phyloP scores from a whole-genome alignment of 306 rosid species.

The Vachellia collinsii region DNA sequence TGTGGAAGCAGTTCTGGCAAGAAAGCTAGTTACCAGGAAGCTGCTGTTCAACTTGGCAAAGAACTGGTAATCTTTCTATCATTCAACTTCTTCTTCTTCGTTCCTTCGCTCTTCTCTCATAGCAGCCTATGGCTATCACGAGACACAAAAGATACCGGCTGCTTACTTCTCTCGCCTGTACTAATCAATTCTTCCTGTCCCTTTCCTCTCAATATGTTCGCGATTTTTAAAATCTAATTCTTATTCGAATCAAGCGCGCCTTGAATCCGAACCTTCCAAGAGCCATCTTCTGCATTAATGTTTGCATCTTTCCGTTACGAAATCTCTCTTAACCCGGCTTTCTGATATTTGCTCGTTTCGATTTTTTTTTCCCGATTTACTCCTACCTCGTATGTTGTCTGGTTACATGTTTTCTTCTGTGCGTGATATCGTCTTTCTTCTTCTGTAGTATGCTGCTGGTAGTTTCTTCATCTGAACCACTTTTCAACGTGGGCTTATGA shows the following conservation, averaged over 20 bases:
- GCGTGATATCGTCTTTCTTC: background rate
- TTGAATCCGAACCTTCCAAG: background rate
- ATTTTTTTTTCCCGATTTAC: background rate
- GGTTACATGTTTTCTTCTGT: background rate
- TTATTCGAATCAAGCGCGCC: background rate
- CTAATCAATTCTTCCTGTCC: background rate
- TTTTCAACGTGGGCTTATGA: constrained; percentile 48
- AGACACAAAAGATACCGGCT: background rate
- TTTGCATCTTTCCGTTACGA: background rate
- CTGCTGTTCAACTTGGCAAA: constrained; percentile 88
- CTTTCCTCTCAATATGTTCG: background rate
- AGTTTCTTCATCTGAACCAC: constrained; percentile 34
- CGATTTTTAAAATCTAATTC: background rate
- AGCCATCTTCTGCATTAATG: background rate
- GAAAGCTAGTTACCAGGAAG: constrained; percentile 90
- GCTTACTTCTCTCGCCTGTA: background rate
- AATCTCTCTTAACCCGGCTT: background rate
- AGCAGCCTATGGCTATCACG: background rate
- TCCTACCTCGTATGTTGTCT: background rate
- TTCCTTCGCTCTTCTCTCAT: background rate
- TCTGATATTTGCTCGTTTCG: background rate
- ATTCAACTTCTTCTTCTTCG: background rate
- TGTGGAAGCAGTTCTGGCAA: constrained; percentile 99
- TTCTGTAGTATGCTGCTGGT: background rate
- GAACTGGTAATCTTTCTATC: constrained; percentile 61